Evolutionary conservation across 352 stramenopile species (phyloP).

Genomic region (Poterioochromonas sp.): DNA sequence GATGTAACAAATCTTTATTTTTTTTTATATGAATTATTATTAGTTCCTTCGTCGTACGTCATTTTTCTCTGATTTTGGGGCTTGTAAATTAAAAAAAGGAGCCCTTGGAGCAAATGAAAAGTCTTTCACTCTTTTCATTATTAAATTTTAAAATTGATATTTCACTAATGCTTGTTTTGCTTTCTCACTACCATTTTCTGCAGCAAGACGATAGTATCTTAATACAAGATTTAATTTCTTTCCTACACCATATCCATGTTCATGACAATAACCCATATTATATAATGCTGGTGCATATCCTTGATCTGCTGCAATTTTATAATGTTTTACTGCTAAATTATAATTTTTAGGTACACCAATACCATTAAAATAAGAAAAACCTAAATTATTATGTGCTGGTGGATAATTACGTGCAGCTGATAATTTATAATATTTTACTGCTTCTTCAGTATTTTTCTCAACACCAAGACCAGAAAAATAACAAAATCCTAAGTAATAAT

Average conservation of each 20-base stretch:
- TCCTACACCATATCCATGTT: neutral
- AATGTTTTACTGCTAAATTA: neutral
- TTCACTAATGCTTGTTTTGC: too few species aligned
- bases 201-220: neutral
- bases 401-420: neutral
- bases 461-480: neutral
- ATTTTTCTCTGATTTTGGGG: too few species aligned
- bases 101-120: too few species aligned
- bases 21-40: too few species aligned
- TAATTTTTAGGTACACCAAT: neutral
- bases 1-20: too few species aligned
- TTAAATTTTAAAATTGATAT: too few species aligned
- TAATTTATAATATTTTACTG: neutral
- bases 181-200: too few species aligned
- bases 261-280: neutral
- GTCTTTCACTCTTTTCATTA: too few species aligned
- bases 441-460: neutral
- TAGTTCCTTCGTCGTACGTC: too few species aligned
- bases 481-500: neutral
- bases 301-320: neutral
- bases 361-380: neutral
- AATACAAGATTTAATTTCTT: neutral
- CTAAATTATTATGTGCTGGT: neutral
- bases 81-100: too few species aligned
- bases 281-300: neutral